Base-by-base conservation (phyloP, 768 basidiomycete genomes). In the Boletus bicolor region DNA sequence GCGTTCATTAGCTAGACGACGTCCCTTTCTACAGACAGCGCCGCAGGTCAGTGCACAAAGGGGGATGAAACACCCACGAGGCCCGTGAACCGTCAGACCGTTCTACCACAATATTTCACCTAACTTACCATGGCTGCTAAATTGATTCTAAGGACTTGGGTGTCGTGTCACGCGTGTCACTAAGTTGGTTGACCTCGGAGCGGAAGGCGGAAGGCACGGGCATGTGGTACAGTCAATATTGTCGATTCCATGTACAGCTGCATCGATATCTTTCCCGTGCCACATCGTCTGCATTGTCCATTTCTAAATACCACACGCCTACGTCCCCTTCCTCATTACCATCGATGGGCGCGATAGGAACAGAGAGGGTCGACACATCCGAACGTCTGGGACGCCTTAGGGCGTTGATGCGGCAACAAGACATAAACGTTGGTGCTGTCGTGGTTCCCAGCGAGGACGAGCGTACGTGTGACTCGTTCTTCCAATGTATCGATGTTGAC, bases 371-470 rank as follows among this genome's bases (percentile, higher is more conserved):
- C 28, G 64, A 86, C 69, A 91, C 91, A 5, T 76, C 83, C 4
- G 72, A 80, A 48, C 78, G 88, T 51, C 77, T 96, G 7, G 74
- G 76, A 21, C 76, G 72, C 46, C 77, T 96, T 47, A 77, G 93
- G 46, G 79, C 80, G 68, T 74, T 91, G 64, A 89, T 96, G 90
- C 77, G 73, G 53, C 70, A 77, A 63, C 73, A 75, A 37, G 73
- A 79, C 58, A 64, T 74, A 54, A 73, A 79, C 49, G 78, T 96
- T 1, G 79, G 87, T 54, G 90, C 87, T 0, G 83, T 89, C 63
- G 82, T 98, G 1, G 83, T 98, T 43, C 91, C 92, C 5, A 93
- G 89, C 59, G 95, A 93, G 72, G 96, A 98, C 73, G 89, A 92
- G 66, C 96, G 94, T 89, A 72, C 67, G 86, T 81, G 1, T 7